These are phyloP conservation scores for Russula abietina DNA, from an alignment of 768 basidiomycete genomes.

Conservation along the genomic window DNA sequence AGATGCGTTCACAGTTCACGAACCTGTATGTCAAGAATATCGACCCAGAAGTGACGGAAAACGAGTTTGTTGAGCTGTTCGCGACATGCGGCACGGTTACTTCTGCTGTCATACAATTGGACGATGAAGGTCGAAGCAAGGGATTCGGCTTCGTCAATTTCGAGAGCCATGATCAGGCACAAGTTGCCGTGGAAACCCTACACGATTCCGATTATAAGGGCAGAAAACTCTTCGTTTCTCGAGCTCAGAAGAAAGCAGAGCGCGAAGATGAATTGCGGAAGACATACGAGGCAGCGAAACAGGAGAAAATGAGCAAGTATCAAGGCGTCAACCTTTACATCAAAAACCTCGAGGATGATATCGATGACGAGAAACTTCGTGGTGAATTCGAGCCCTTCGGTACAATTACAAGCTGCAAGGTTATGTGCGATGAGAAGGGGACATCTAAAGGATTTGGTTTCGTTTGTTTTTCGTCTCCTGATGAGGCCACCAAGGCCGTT, in stretches of 20 bases:
- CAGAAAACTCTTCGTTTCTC: conserved; percentile 88
- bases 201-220: conserved; percentile 82
- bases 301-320: conserved; percentile 97
- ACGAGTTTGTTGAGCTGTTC: conserved; percentile 84
- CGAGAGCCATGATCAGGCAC: conserved; percentile 87
- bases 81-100: conserved; percentile 73
- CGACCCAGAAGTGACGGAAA: conserved; percentile 73
- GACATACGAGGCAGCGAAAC: conserved; percentile 90
- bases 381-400: conserved; percentile 96
- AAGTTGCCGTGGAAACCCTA: conserved; percentile 80
- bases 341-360: conserved; percentile 98
- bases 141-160: conserved; percentile 99
- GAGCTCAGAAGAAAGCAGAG: conserved; percentile 98
- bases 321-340: conserved; percentile 99
- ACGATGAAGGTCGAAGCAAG: conserved; percentile 88
- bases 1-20: conserved; percentile 95
- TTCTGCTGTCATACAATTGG: conserved; percentile 77
- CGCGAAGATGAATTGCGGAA: conserved; percentile 94
- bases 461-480: conserved; percentile 97
- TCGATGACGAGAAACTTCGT: conserved; percentile 96
- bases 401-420: conserved; percentile 96
- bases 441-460: conserved; percentile 97
- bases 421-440: conserved; percentile 96
- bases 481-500: conserved; percentile 98
- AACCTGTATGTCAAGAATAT: conserved; percentile 99